These are phyloP conservation scores for Ricinus communis DNA, from an alignment of 345 rosid species.

Conservation along the genomic window DNA sequence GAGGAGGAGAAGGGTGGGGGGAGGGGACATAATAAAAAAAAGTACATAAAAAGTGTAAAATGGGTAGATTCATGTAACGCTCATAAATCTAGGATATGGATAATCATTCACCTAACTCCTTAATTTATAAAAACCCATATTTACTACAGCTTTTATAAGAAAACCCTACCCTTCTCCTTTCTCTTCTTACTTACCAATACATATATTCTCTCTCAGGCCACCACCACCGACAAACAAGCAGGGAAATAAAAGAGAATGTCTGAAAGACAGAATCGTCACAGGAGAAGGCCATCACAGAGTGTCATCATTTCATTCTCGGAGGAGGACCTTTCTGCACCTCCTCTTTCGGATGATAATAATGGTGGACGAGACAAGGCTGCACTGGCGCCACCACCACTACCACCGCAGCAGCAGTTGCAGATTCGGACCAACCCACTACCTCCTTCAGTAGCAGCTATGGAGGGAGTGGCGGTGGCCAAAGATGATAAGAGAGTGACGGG, in stretches of 20 bases:
- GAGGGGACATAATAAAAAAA: not conserved
- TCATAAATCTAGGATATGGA: conserved; percentile 20
- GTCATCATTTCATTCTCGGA: not conserved
- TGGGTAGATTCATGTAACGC: conserved; percentile 16
- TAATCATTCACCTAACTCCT: conserved; percentile 8
- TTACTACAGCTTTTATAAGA: not conserved
- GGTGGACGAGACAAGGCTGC: not conserved
- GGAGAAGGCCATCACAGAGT: conserved; percentile 21
- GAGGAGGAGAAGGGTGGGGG: too few relatives aligned
- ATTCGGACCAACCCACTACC: not conserved
- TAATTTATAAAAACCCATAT: not conserved
- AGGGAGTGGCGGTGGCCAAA: conserved; percentile 8
- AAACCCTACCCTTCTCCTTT: conserved; percentile 4
- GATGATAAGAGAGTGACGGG: conserved; percentile 13
- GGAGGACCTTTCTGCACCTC: conserved; percentile 12
- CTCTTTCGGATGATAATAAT: not conserved
- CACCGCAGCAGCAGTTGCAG: not conserved
- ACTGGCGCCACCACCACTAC: not conserved
- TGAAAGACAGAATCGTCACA: conserved; percentile 13
- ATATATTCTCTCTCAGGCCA: not conserved
- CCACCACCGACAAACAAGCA: too few relatives aligned
- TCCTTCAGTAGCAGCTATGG: not conserved
- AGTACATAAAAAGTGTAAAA: not conserved
- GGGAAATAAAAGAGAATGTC: conserved; percentile 9
- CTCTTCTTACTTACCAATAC: not conserved